These are phyloP conservation scores for Ampelocalamus luodianensis DNA, from an alignment of 176 grass and related monocot species.

Conservation along the genomic window DNA sequence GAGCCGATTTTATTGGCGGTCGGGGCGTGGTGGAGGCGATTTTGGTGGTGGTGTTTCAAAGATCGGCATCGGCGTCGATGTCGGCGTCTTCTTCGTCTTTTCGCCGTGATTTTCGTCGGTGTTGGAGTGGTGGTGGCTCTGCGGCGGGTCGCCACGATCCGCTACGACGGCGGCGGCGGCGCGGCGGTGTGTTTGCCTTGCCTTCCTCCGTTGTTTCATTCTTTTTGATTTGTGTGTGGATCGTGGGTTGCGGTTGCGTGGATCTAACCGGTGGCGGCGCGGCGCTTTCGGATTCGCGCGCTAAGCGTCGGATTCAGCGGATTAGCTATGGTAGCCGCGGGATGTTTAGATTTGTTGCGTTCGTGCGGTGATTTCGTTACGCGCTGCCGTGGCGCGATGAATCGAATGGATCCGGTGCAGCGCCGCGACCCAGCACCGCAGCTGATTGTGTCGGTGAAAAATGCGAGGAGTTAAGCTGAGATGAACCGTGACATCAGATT, in stretches of 20 bases:
- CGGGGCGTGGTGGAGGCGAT: too few species aligned
- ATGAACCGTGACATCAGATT: not conserved
- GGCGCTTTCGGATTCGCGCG: not conserved
- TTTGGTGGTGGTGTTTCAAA: too few species aligned
- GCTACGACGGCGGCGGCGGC: constrained; percentile 63
- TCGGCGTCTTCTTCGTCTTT: too few species aligned
- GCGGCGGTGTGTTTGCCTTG: constrained; percentile 45
- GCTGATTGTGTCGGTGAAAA: not conserved
- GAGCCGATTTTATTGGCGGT: too few species aligned
- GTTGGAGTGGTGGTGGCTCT: too few species aligned
- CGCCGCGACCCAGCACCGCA: not conserved
- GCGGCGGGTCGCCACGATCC: constrained; percentile 79
- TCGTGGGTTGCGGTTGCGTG: not conserved
- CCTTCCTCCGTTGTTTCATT: not conserved
- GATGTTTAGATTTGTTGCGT: not conserved
- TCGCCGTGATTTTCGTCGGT: too few species aligned
- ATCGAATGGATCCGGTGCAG: not conserved
- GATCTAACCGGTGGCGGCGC: constrained; percentile 6
- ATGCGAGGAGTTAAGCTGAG: constrained; percentile 4
- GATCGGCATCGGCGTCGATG: too few species aligned
- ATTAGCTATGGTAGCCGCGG: not conserved
- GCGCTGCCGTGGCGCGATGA: not conserved
- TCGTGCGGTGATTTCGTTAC: not conserved
- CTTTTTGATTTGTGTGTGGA: not conserved
- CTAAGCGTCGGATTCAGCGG: too few species aligned